phyloP scores from a whole-genome alignment of 352 stramenopile genomes.

The Phytophthora sp. region DNA sequence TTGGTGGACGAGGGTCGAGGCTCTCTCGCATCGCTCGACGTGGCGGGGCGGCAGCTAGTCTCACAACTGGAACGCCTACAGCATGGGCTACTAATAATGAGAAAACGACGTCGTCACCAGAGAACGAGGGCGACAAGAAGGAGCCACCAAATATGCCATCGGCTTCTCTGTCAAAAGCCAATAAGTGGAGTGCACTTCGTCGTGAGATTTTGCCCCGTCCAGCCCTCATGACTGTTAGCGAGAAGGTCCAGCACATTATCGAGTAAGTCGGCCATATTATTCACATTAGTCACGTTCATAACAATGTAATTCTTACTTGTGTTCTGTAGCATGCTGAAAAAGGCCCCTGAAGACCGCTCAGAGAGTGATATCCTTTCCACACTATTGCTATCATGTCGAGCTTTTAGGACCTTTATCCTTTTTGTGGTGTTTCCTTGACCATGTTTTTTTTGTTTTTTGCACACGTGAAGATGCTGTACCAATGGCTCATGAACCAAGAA shows the following conservation, averaged over 20 bases:
- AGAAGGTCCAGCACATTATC: constrained; percentile 74
- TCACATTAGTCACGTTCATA: not conserved
- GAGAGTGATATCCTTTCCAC: constrained; percentile 62
- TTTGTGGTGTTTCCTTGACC: constrained; percentile 11
- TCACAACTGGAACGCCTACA: not conserved
- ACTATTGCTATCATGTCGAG: not conserved
- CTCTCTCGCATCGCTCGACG: constrained; percentile 22
- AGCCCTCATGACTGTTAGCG: constrained; percentile 63
- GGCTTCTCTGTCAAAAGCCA: constrained; percentile 7
- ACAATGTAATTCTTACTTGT: not conserved
- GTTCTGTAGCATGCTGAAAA: constrained; percentile 65
- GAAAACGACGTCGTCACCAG: not conserved
- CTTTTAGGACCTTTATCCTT: too few relatives aligned
- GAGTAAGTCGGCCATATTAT: constrained; percentile 39
- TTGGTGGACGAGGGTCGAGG: constrained; percentile 11
- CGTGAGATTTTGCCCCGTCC: constrained; percentile 52
- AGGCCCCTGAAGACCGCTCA: constrained; percentile 64
- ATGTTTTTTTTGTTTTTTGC: constrained; percentile 14
- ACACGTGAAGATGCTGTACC: constrained; percentile 76
- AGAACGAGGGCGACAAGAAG: constrained; percentile 48
- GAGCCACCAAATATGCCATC: constrained; percentile 39
- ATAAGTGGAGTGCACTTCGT: constrained; percentile 41
- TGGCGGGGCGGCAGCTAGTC: constrained; percentile 6
- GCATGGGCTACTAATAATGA: constrained; percentile 12
- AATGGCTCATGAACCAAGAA: constrained; percentile 88